Base-by-base conservation (phyloP, 495 filamentous ascomycete species). In the Penicillium fimorum region DNA sequence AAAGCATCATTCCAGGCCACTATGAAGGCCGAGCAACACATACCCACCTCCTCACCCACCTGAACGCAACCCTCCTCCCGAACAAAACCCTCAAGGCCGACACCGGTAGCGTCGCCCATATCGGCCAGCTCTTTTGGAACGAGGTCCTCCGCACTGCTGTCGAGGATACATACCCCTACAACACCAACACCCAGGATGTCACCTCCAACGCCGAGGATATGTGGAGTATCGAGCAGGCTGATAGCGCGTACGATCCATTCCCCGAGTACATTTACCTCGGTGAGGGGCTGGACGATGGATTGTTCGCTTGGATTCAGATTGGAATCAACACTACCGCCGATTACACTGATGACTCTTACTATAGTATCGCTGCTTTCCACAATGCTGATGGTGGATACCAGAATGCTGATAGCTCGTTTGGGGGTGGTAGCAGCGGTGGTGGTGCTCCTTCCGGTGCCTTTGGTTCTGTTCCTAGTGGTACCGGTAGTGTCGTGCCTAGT, bases 111-210 rank as follows among this genome's bases (percentile, higher is more conserved):
- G 57, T 74, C 33, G 63, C 67, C 4, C 69, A 74, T 45, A 74
- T 70, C 42, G 71, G 71, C 38, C 84, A 88, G 66, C 58, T 87
- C 13, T 88, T 84, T 79, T 89, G 80, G 69, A 81, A 82, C 50
- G 77, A 87, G 61, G 75, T 72, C 30, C 76, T 87, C 18, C 77
- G 82, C 57, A 66, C 59, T 11, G 76, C 74, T 33, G 82, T 88
- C 38, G 80, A 85, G 60, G 65, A 71, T n/a, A 77, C 71, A 10
- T 70, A 68, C 48, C 81, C 80, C 0, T 88, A 88, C 62, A 78
- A 50, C 52, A 73, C 69, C 46, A 87, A 87, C 75, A 80, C 70
- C 0, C 79, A 83, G 47, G 32, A 37, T 1, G 57, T 82, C 35
- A 83, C 77, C 1, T 59, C 67, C 27, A 87, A 87, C 62, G 71